phyloP scores from a whole-genome alignment of 106 monocot genomes.

The Apostasia shenzhenica region DNA sequence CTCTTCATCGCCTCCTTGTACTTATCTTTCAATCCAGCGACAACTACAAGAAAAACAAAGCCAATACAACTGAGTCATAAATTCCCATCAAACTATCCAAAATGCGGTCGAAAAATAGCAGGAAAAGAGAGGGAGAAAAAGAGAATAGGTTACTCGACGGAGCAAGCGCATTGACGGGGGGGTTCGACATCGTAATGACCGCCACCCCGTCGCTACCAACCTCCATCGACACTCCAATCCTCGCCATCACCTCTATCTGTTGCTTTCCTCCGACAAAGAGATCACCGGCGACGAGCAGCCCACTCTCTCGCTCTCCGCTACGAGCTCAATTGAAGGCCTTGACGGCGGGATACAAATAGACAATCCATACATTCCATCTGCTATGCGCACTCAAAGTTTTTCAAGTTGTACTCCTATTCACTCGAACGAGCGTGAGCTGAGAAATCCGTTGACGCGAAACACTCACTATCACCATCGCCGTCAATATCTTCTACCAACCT shows the following conservation, averaged over 20 bases:
- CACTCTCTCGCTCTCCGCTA: background rate
- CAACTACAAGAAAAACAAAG: conserved; percentile 3
- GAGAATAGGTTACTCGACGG: conserved; percentile 1
- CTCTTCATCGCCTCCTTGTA: conserved; percentile 17
- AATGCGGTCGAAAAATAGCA: background rate
- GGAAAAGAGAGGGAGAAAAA: background rate
- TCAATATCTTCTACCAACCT: background rate
- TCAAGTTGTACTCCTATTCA: background rate
- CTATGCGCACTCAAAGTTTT: background rate
- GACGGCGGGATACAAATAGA: background rate
- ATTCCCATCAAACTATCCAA: background rate
- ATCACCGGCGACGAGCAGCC: background rate
- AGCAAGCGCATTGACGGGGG: conserved; percentile 8
- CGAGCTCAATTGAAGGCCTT: background rate
- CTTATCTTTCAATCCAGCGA: conserved; percentile 10
- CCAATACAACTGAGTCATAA: background rate
- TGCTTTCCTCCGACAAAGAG: background rate
- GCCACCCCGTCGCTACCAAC: conserved; percentile 13
- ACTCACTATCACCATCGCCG: background rate
- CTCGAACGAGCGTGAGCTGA: background rate
- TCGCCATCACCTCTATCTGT: background rate
- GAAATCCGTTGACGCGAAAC: background rate
- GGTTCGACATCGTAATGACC: conserved; percentile 8
- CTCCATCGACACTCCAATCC: conserved; percentile 3
- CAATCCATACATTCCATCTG: background rate